Evolutionary conservation across 441 rosid species (phyloP).

Genomic region (Adansonia gregorii): DNA sequence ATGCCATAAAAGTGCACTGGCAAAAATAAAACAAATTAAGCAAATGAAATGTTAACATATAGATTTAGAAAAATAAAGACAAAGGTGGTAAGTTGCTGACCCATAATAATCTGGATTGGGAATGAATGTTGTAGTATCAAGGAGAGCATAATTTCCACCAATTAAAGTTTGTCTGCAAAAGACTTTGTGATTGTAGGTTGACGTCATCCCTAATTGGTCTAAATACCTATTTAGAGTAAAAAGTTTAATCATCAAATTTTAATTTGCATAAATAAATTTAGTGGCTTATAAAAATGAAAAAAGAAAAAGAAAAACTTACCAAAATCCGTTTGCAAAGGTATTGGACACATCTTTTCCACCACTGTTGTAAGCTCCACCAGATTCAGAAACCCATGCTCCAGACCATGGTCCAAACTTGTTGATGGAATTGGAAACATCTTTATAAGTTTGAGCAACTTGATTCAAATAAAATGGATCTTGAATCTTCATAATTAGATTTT

Average conservation of each 20-base stretch:
- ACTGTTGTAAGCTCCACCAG: conserved; percentile 77
- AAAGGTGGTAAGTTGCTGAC: background rate
- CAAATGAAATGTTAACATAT: background rate
- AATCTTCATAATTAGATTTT: conserved; percentile 42
- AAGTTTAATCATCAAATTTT: background rate
- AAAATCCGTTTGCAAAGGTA: background rate
- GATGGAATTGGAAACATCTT: conserved; percentile 31
- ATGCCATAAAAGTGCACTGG: conserved; percentile 68
- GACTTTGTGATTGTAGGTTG: conserved; percentile 60
- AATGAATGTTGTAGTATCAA: conserved; percentile 13
- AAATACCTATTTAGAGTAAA: conserved; percentile 37
- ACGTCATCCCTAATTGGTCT: conserved; percentile 32
- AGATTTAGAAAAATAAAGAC: too few relatives aligned
- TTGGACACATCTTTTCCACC: conserved; percentile 41
- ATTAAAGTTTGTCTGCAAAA: conserved; percentile 55
- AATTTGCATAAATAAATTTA: too few relatives aligned
- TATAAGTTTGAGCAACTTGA: conserved; percentile 38
- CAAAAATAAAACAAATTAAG: background rate
- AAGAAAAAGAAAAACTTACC: conserved; percentile 6
- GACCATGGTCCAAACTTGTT: conserved; percentile 53
- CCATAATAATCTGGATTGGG: conserved; percentile 4
- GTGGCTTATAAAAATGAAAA: background rate
- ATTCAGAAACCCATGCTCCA: conserved; percentile 65
- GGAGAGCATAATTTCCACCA: background rate
- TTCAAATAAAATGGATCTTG: conserved; percentile 59